Percentiles rank a stretch among this genome's conserved stretches.
Evolutionary conservation across 345 rosid species (phyloP).

Genomic region (Lenwebbia sp.): DNA sequence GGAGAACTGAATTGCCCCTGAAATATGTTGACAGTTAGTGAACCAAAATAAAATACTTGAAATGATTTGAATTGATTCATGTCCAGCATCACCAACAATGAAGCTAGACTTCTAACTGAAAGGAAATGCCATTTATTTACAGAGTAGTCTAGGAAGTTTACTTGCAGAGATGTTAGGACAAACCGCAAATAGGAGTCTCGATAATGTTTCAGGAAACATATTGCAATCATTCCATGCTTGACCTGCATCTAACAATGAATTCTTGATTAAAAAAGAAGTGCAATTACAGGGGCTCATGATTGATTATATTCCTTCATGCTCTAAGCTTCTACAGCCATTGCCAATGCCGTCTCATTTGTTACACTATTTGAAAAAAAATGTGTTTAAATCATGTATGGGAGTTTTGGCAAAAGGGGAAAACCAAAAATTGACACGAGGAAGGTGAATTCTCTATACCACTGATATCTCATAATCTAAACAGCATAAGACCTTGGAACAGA

Average conservation of each 20-base stretch:
- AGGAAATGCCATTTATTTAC: background rate
- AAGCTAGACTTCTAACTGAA: background rate
- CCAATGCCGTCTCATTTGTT: background rate
- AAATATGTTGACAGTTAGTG: background rate
- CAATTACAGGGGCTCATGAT: too few relatives aligned
- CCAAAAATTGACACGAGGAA: too few relatives aligned
- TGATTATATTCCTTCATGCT: background rate
- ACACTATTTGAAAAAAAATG: too few relatives aligned
- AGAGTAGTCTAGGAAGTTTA: conserved; percentile 28
- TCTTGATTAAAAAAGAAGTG: background rate
- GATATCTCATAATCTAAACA: too few relatives aligned
- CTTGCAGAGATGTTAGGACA: conserved; percentile 98
- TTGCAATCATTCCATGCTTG: conserved; percentile 99
- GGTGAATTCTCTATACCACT: too few relatives aligned
- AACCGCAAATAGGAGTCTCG: conserved; percentile 79
- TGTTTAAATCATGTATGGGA: too few relatives aligned
- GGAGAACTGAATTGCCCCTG: conserved; percentile 98
- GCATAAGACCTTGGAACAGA: too few relatives aligned
- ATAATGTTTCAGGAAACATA: conserved; percentile 64
- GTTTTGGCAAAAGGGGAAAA: too few relatives aligned
- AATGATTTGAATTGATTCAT: background rate
- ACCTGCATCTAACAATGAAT: conserved; percentile 34
- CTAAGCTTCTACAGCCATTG: background rate
- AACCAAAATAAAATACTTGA: background rate
- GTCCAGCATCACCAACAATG: background rate